phyloP scores from a whole-genome alignment of 129 eudicot species.

The carrot (Daucus carota) region DNA sequence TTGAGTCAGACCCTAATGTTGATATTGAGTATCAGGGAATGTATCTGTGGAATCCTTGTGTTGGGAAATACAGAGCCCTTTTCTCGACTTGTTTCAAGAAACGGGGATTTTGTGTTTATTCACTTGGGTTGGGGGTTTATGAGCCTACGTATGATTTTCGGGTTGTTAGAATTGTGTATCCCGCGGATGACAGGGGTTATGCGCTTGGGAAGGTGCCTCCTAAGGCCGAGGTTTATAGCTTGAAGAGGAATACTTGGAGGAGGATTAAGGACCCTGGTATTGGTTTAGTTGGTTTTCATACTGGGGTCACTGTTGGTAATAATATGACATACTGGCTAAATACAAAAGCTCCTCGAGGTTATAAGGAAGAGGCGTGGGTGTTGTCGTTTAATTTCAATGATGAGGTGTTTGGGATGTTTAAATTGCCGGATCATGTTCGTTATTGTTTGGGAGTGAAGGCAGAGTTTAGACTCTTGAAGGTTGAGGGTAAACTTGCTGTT shows the following conservation, averaged over 20 bases:
- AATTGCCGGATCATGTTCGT: not conserved
- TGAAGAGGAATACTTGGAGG: constrained; percentile 2
- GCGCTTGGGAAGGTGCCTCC: not conserved
- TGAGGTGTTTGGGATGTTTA: not conserved
- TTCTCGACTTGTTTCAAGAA: not conserved
- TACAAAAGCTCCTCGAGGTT: not conserved
- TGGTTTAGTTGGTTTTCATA: not conserved
- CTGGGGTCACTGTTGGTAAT: not conserved
- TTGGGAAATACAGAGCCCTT: not conserved
- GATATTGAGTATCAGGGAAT: not conserved
- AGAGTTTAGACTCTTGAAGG: not conserved
- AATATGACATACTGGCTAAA: constrained; percentile 1
- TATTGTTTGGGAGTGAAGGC: not conserved
- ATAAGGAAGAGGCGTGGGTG: not conserved
- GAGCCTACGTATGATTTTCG: not conserved
- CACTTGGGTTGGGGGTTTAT: not conserved
- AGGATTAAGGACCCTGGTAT: not conserved
- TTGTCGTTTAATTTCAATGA: not conserved
- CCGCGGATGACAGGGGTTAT: not conserved
- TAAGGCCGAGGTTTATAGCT: not conserved
- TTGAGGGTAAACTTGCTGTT: not conserved
- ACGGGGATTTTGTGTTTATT: not conserved
- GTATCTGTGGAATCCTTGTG: constrained; percentile 2
- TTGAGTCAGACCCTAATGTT: no score
- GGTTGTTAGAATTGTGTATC: not conserved